Evolutionary conservation across 495 filamentous ascomycete genomes (phyloP).

Genomic region (Neurospora pannonica): DNA sequence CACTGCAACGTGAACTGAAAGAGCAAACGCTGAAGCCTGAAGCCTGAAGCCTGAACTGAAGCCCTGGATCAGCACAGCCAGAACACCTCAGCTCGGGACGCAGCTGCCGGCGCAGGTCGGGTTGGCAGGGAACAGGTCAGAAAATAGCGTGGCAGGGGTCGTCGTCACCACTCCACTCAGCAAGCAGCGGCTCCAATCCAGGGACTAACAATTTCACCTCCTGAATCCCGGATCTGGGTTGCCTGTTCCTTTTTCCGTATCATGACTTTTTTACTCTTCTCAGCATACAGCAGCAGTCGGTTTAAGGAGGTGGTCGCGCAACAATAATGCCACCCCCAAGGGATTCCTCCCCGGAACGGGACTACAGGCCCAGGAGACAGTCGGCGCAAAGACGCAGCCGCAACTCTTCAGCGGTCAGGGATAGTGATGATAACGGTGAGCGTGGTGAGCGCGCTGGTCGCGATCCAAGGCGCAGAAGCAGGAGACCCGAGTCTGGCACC

Average conservation of each 20-base stretch:
- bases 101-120: not conserved
- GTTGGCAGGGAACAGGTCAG: constrained; percentile 2
- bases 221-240: not conserved
- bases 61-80: not conserved
- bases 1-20: not conserved
- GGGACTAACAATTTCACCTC: not conserved
- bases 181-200: not conserved
- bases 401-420: not conserved
- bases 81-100: not conserved
- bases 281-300: not conserved
- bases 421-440: not conserved
- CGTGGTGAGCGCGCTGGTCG: not conserved
- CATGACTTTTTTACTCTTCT: not conserved
- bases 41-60: not conserved
- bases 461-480: constrained; percentile 1
- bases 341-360: not conserved
- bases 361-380: not conserved
- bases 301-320: not conserved
- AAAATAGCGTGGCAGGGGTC: constrained; percentile 9
- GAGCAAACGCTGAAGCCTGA: not conserved
- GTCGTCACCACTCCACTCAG: not conserved
- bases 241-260: not conserved
- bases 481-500: constrained; percentile 14
- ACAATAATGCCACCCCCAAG: not conserved
- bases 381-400: not conserved